Evolutionary conservation across 257 asterid species (phyloP).

Genomic region (Rubia yunnanensis): DNA sequence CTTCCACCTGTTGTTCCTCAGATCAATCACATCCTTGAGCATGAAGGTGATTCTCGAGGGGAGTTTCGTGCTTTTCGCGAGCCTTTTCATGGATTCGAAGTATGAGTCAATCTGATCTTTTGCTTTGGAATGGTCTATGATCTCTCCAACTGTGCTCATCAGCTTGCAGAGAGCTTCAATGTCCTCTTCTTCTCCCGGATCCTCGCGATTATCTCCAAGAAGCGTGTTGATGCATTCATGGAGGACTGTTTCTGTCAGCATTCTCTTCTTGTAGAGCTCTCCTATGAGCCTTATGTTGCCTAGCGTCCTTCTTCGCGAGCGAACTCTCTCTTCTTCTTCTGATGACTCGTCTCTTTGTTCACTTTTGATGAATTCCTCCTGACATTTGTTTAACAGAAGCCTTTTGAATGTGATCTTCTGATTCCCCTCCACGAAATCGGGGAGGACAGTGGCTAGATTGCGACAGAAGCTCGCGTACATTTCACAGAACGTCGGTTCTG

Average conservation of each 20-base stretch:
- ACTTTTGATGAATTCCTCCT: conserved; percentile 32
- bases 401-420: conserved; percentile 26
- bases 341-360: conserved; percentile 26
- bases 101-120: conserved; percentile 29
- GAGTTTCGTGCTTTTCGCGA: conserved; percentile 17
- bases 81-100: conserved; percentile 20
- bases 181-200: too few relatives aligned
- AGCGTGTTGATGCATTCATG: conserved; percentile 30
- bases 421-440: conserved; percentile 19
- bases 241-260: conserved; percentile 30
- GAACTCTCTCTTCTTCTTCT: conserved; percentile 19
- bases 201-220: conserved; percentile 29
- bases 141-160: conserved; percentile 30
- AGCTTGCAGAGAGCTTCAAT: conserved; percentile 29
- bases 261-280: conserved; percentile 31
- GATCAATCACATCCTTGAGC: conserved; percentile 31
- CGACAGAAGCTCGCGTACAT: conserved; percentile 30
- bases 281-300: conserved; percentile 36
- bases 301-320: conserved; percentile 26
- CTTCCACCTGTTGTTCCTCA: conserved; percentile 34
- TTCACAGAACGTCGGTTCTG: conserved; percentile 33
- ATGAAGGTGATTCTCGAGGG: conserved; percentile 30
- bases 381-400: conserved; percentile 27
- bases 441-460: conserved; percentile 24
- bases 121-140: conserved; percentile 26